Percentiles rank a stretch among this genome's conserved stretches.
phyloP scores from a whole-genome alignment of 2,329 filamentous ascomycete genomes.

The Colletotrichum eleusines region DNA sequence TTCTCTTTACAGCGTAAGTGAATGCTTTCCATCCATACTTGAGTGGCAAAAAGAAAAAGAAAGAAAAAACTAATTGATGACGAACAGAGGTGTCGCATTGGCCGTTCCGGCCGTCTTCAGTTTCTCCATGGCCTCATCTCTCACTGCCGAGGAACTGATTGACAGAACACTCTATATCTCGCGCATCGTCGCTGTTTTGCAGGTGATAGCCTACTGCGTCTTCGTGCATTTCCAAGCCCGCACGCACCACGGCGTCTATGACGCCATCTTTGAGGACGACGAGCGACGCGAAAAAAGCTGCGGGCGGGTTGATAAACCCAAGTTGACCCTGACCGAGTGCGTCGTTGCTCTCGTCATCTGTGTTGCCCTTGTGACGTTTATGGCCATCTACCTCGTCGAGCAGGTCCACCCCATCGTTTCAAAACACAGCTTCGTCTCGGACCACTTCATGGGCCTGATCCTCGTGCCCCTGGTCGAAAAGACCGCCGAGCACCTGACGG shows the following conservation, averaged over 20 bases:
- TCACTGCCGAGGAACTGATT: slow-evolving; percentile 54
- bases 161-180: slow-evolving; percentile 73
- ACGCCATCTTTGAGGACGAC: slow-evolving; percentile 78
- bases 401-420: slow-evolving; percentile 74
- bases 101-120: slow-evolving; percentile 68
- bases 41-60: too few species aligned
- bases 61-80: background rate
- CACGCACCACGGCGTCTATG: slow-evolving; percentile 82
- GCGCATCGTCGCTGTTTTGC: slow-evolving; percentile 76
- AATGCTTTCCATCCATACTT: slow-evolving; percentile 25
- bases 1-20: slow-evolving; percentile 82
- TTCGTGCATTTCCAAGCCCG: slow-evolving; percentile 79
- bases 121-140: slow-evolving; percentile 51
- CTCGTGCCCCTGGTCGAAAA: slow-evolving; percentile 87
- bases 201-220: slow-evolving; percentile 76
- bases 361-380: slow-evolving; percentile 78
- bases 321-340: slow-evolving; percentile 81
- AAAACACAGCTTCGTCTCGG: slow-evolving; percentile 61
- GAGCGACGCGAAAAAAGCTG: slow-evolving; percentile 76
- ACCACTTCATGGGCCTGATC: slow-evolving; percentile 76
- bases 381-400: slow-evolving; percentile 80
- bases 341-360: slow-evolving; percentile 73
- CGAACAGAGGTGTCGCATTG: slow-evolving; percentile 51
- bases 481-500: slow-evolving; percentile 85
- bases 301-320: slow-evolving; percentile 70